These are phyloP conservation scores for Thelonectria blattea DNA, from an alignment of 2,329 filamentous ascomycete species.

Conservation along the genomic window DNA sequence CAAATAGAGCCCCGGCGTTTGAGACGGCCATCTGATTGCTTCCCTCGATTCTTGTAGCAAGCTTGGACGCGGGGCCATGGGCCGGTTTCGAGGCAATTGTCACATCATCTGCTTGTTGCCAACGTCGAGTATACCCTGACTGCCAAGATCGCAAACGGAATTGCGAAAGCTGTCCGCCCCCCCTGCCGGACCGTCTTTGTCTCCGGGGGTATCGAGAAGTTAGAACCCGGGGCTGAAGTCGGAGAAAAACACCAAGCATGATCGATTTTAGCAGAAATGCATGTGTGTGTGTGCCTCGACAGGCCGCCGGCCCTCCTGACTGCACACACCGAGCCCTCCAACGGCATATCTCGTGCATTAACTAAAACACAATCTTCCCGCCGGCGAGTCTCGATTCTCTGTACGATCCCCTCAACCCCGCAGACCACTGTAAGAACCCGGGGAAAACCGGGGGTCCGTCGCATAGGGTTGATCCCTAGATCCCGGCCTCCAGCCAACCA, in stretches of 20 bases:
- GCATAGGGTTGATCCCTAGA: not conserved
- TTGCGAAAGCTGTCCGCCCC: not conserved
- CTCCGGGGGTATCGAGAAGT: not conserved
- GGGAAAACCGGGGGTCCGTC: conserved; percentile 2
- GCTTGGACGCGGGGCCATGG: not conserved
- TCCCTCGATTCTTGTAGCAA: not conserved
- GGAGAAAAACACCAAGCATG: not conserved
- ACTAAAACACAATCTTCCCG: not conserved
- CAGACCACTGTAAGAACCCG: not conserved
- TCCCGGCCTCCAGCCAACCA: not conserved
- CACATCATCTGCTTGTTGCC: not conserved
- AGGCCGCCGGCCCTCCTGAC: not conserved
- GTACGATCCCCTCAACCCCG: not conserved
- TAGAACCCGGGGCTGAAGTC: not conserved
- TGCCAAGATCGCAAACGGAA: not conserved
- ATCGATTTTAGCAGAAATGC: not conserved
- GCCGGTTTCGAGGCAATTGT: conserved; percentile 1
- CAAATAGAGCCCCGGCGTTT: not conserved
- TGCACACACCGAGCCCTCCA: not conserved
- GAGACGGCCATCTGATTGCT: not conserved
- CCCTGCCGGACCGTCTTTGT: not conserved
- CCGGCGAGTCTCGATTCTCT: not conserved
- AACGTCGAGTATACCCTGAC: not conserved
- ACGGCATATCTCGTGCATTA: not conserved
- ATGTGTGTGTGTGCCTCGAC: not conserved